Evolutionary conservation across 306 rosid species (phyloP).

Genomic region (Sophora flavescens): DNA sequence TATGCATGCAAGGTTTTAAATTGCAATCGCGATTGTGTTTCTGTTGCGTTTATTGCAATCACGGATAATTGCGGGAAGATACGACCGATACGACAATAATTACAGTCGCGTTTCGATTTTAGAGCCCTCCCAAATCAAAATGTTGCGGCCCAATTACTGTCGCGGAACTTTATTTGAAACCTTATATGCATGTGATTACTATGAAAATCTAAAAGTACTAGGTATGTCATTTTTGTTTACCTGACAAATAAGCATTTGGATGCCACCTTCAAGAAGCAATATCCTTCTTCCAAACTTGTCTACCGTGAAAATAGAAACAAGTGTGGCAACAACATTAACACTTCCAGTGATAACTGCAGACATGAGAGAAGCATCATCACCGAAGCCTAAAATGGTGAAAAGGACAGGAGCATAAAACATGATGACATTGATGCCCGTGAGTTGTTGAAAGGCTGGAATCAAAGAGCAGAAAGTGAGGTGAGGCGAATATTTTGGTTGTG

Average conservation of each 20-base stretch:
- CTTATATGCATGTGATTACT: background rate
- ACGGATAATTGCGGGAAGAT: too few species aligned
- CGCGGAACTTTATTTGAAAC: too few species aligned
- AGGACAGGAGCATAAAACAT: conserved; percentile 51
- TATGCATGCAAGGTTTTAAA: too few species aligned
- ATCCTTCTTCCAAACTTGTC: conserved; percentile 44
- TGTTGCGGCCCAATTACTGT: too few species aligned
- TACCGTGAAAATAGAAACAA: conserved; percentile 36
- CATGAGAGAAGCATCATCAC: conserved; percentile 44
- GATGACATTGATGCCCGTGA: conserved; percentile 47
- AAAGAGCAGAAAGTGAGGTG: conserved; percentile 37
- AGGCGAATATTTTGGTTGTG: conserved; percentile 26
- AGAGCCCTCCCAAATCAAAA: too few species aligned
- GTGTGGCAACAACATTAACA: conserved; percentile 46
- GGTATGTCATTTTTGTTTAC: background rate
- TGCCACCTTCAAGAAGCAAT: conserved; percentile 44
- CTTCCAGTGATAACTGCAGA: conserved; percentile 44
- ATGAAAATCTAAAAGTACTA: background rate
- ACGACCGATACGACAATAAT: too few species aligned
- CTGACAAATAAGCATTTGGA: conserved; percentile 47
- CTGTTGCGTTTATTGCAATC: too few species aligned
- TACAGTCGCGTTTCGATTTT: too few species aligned
- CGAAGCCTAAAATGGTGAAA: conserved; percentile 42
- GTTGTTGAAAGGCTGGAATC: conserved; percentile 47
- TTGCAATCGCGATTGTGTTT: too few species aligned